phyloP scores from a whole-genome alignment of 768 basidiomycete species.

The Kwoniella pini region DNA sequence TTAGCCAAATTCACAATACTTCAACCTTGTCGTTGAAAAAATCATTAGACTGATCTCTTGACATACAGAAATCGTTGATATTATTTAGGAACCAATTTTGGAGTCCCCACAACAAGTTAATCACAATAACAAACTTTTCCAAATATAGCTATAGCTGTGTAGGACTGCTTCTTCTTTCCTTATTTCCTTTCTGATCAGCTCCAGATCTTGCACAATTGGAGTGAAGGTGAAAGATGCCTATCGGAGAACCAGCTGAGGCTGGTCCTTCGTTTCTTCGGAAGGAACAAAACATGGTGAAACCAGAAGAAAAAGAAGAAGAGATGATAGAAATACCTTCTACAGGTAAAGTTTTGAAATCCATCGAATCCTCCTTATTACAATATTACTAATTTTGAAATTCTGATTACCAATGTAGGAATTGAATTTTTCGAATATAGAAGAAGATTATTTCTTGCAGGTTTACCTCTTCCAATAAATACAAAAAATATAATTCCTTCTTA shows the following conservation, averaged over 20 bases:
- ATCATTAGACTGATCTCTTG: too few relatives aligned
- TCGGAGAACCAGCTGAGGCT: neutral
- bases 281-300: neutral
- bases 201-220: neutral
- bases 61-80: too few relatives aligned
- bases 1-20: too few relatives aligned
- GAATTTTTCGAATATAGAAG: constrained; percentile 48
- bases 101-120: neutral
- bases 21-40: too few relatives aligned
- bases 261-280: neutral
- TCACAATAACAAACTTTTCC: neutral
- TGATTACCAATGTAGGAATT: too few relatives aligned
- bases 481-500: constrained; percentile 1
- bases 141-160: neutral
- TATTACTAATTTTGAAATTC: too few relatives aligned
- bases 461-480: neutral
- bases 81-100: neutral
- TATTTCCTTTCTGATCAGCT: neutral
- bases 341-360: too few relatives aligned
- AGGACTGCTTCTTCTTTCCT: neutral
- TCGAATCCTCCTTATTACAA: too few relatives aligned
- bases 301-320: constrained; percentile 1
- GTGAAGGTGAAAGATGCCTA: neutral
- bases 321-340: constrained; percentile 32
- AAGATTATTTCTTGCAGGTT: constrained; percentile 35